Conservation (phyloP, 768 basidiomycete species). For the Mycena pura region DNA sequence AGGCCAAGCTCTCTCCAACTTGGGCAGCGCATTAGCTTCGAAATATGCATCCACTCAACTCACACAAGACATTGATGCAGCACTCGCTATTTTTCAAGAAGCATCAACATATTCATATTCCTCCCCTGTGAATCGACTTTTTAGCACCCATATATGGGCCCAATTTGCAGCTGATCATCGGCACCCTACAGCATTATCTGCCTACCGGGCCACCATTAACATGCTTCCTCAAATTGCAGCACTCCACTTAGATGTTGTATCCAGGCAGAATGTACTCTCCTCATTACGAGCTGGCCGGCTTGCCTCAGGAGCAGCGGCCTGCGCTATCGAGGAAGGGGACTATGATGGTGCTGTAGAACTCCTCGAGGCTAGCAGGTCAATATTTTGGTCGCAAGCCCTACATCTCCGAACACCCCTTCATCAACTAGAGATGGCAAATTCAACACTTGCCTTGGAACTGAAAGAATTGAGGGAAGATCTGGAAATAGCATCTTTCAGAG, state of each 20-base stretch:
- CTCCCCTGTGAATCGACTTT: background rate
- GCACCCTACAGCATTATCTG: background rate
- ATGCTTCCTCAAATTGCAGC: conserved; percentile 12
- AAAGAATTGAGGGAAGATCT: background rate
- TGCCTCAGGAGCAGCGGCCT: background rate
- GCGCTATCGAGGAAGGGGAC: background rate
- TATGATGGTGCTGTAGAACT: conserved; percentile 12
- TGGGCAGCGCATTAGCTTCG: too few relatives aligned
- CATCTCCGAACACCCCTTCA: conserved; percentile 4
- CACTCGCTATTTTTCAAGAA: background rate
- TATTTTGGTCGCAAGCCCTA: conserved; percentile 16
- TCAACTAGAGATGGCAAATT: background rate
- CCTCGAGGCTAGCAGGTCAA: conserved; percentile 7
- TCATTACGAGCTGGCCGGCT: background rate
- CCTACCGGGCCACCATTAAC: background rate
- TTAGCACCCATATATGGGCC: background rate
- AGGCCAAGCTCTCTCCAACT: too few relatives aligned
- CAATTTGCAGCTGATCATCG: background rate
- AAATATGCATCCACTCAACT: background rate
- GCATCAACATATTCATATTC: background rate
- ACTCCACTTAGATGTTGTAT: conserved; percentile 4
- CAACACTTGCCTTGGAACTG: conserved; percentile 5
- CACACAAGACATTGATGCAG: background rate
- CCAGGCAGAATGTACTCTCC: background rate
- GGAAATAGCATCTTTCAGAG: conserved; percentile 14